Percentiles rank a stretch among this genome's conserved stretches.
Evolutionary conservation across 2,329 filamentous ascomycete species (phyloP).

Genomic region (Colletotrichum sp.): DNA sequence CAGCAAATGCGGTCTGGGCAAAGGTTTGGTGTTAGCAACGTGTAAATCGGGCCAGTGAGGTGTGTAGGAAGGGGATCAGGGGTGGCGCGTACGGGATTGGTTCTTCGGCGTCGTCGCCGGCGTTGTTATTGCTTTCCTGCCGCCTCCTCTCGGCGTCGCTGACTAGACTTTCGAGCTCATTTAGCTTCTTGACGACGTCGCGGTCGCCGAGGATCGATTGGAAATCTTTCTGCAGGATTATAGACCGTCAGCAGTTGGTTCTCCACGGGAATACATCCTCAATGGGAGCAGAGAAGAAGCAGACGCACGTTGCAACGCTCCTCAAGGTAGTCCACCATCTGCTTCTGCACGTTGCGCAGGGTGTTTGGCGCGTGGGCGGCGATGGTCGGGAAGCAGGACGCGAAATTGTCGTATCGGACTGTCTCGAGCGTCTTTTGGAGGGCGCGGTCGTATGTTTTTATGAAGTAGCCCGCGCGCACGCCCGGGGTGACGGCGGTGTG

Average conservation of each 20-base stretch:
- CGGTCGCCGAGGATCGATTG: conserved; percentile 55
- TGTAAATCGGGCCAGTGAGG: neutral
- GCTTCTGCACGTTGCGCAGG: conserved; percentile 59
- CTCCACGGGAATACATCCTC: neutral
- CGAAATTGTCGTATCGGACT: conserved; percentile 62
- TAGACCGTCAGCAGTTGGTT: neutral
- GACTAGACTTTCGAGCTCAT: conserved; percentile 63
- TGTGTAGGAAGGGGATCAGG: neutral
- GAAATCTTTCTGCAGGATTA: conserved; percentile 55
- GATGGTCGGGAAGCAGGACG: conserved; percentile 67
- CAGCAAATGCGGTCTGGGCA: conserved; percentile 59
- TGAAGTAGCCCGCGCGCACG: conserved; percentile 60
- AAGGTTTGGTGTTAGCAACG: neutral
- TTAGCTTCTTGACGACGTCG: conserved; percentile 61
- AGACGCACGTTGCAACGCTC: conserved; percentile 54
- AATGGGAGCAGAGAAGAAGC: neutral
- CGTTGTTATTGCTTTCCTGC: conserved; percentile 27
- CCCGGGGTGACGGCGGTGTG: conserved; percentile 55
- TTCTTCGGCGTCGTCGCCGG: conserved; percentile 23
- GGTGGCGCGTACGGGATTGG: conserved; percentile 50
- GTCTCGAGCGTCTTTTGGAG: conserved; percentile 43
- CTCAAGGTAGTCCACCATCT: conserved; percentile 62
- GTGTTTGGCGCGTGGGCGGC: conserved; percentile 53
- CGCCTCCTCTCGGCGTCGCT: conserved; percentile 51
- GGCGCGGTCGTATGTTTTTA: conserved; percentile 56